A percentile compares a stretch with the other conserved stretches of the same genome.
Conservation (phyloP, 164 flowering plant genomes). For the Hamamelis virginiana region DNA sequence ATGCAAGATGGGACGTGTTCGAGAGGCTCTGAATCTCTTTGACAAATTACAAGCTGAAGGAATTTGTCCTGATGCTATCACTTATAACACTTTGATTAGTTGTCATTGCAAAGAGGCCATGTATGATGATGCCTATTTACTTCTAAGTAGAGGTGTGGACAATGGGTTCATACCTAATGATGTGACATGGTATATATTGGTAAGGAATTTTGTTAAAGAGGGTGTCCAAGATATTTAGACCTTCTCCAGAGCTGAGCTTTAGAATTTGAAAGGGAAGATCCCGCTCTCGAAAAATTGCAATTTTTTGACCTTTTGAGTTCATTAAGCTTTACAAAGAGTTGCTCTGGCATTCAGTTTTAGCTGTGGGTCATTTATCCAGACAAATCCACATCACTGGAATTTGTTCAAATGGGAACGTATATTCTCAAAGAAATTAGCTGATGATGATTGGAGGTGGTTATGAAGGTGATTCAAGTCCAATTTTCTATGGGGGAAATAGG, state of each 20-base stretch:
- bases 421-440: too few relatives aligned
- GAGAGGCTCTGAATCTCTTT: constrained; percentile 70
- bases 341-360: neutral
- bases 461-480: too few relatives aligned
- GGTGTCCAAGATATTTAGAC: constrained; percentile 8
- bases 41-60: constrained; percentile 63
- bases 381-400: too few relatives aligned
- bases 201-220: constrained; percentile 23
- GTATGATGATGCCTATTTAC: constrained; percentile 58
- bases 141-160: constrained; percentile 53
- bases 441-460: too few relatives aligned
- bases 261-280: neutral
- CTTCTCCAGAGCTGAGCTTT: neutral
- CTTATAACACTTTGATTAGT: constrained; percentile 79
- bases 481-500: too few relatives aligned
- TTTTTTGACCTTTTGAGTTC: neutral
- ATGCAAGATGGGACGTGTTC: constrained; percentile 55
- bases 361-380: too few relatives aligned
- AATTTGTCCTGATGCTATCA: constrained; percentile 61
- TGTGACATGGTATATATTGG: constrained; percentile 67
- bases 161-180: constrained; percentile 66
- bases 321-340: neutral
- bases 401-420: too few relatives aligned
- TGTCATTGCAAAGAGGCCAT: constrained; percentile 71
- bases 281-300: neutral